A percentile compares a stretch with the other conserved stretches of the same genome.
These are phyloP conservation scores for Reutealis trisperma DNA, from an alignment of 345 rosid species.

Conservation along the genomic window DNA sequence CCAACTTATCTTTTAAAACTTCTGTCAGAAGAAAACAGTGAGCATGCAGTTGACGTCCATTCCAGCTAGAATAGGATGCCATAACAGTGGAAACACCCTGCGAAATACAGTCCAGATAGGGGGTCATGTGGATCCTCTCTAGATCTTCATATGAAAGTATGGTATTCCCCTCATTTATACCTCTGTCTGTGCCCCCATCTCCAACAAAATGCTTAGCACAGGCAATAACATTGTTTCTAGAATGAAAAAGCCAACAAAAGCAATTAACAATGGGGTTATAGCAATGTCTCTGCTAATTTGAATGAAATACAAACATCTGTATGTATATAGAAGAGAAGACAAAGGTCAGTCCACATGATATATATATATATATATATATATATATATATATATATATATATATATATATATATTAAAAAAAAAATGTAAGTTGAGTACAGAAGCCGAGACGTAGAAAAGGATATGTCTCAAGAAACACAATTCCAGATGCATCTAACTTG, in stretches of 20 bases:
- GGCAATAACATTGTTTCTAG: constrained; percentile 72
- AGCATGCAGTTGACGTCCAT: constrained; percentile 63
- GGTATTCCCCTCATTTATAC: constrained; percentile 79
- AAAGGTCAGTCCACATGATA: too few species aligned
- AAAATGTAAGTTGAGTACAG: too few species aligned
- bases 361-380: too few species aligned
- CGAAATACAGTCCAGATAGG: constrained; percentile 67
- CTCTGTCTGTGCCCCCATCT: constrained; percentile 83
- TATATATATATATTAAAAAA: too few species aligned
- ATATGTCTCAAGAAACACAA: too few species aligned
- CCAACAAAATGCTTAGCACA: constrained; percentile 98
- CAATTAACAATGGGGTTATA: neutral
- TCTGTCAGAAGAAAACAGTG: constrained; percentile 71
- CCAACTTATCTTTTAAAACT: constrained; percentile 68
- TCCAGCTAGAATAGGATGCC: constrained; percentile 94
- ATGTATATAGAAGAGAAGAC: neutral
- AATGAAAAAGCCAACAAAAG: constrained; percentile 28
- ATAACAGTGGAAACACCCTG: constrained; percentile 80
- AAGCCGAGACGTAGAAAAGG: too few species aligned
- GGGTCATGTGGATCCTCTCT: constrained; percentile 73
- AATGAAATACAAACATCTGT: neutral
- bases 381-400: too few species aligned
- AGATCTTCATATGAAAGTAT: constrained; percentile 54
- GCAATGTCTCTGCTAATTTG: neutral
- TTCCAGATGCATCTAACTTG: too few species aligned